Evolutionary conservation across 31 red algal genomes (phyloP).

Genomic region (Odonthalia washingtoniensis): DNA sequence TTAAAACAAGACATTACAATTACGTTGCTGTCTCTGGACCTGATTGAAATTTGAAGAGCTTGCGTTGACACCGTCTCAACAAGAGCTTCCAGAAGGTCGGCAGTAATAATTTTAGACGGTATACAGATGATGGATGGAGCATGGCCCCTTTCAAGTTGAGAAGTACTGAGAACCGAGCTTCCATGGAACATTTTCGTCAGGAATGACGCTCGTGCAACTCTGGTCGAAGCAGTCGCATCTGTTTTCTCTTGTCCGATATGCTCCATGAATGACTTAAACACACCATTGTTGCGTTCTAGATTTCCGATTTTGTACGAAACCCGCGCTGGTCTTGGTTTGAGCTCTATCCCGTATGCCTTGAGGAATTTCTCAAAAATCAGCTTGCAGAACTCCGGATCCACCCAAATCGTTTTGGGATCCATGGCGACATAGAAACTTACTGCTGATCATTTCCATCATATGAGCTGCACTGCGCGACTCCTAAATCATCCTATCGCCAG

Average conservation of each 20-base stretch:
- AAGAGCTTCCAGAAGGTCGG: conserved; percentile 12
- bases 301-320: background rate
- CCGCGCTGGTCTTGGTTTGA: background rate
- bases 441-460: background rate
- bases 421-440: background rate
- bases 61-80: background rate
- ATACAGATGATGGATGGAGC: background rate
- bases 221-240: background rate
- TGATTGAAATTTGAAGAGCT: conserved; percentile 20
- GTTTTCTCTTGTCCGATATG: background rate
- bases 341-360: background rate
- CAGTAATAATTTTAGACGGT: background rate
- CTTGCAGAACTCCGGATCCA: conserved; percentile 14
- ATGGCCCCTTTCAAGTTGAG: conserved; percentile 38
- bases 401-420: background rate
- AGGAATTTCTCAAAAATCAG: conserved; percentile 10
- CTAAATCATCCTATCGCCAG: conserved; percentile 8
- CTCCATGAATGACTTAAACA: background rate
- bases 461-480: background rate
- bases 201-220: background rate
- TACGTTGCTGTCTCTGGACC: background rate
- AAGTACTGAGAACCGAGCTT: conserved; percentile 5
- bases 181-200: too few species aligned
- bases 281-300: conserved; percentile 6
- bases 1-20: background rate